Conservation (phyloP, 2,329 filamentous ascomycete genomes). For the Hypoxylon sp. region DNA sequence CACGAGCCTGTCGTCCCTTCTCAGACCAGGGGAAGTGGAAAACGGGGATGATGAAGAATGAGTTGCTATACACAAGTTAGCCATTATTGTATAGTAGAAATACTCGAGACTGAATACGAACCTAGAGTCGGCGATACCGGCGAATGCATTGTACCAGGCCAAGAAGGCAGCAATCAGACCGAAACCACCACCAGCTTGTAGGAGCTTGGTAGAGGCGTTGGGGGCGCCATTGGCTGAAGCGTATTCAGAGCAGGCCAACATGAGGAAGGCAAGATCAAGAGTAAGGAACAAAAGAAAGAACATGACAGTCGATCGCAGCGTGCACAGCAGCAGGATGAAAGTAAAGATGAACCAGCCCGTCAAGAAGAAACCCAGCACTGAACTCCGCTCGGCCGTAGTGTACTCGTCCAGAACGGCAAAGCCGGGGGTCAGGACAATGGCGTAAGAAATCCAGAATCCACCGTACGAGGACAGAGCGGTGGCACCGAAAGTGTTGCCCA, state of each 20-base stretch:
- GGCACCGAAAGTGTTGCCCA: slow-evolving; percentile 90
- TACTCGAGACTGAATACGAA: slow-evolving; percentile 56
- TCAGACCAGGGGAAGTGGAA: slow-evolving; percentile 96
- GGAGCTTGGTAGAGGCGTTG: slow-evolving; percentile 64
- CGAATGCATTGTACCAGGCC: slow-evolving; percentile 90
- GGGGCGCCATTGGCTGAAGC: slow-evolving; percentile 67
- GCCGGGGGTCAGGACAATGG: slow-evolving; percentile 77
- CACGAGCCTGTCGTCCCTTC: slow-evolving; percentile 74
- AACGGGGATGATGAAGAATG: slow-evolving; percentile 92
- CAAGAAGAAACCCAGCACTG: slow-evolving; percentile 81
- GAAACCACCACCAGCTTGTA: slow-evolving; percentile 82
- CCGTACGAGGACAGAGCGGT: slow-evolving; percentile 86
- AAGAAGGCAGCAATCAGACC: slow-evolving; percentile 85
- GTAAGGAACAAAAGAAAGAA: slow-evolving; percentile 85
- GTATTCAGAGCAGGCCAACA: slow-evolving; percentile 76
- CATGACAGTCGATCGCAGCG: slow-evolving; percentile 81
- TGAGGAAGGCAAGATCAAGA: slow-evolving; percentile 81
- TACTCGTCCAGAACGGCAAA: slow-evolving; percentile 72
- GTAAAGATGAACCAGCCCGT: slow-evolving; percentile 90
- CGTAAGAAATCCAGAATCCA: slow-evolving; percentile 86
- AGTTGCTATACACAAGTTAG: slow-evolving; percentile 72
- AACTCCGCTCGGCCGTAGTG: slow-evolving; percentile 63
- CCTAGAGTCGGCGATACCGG: slow-evolving; percentile 82
- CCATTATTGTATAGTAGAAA: slow-evolving; percentile 3
- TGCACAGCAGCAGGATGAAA: slow-evolving; percentile 79